Conservation (phyloP, 176 grass and related monocot genomes). For the Carex scoparia region DNA sequence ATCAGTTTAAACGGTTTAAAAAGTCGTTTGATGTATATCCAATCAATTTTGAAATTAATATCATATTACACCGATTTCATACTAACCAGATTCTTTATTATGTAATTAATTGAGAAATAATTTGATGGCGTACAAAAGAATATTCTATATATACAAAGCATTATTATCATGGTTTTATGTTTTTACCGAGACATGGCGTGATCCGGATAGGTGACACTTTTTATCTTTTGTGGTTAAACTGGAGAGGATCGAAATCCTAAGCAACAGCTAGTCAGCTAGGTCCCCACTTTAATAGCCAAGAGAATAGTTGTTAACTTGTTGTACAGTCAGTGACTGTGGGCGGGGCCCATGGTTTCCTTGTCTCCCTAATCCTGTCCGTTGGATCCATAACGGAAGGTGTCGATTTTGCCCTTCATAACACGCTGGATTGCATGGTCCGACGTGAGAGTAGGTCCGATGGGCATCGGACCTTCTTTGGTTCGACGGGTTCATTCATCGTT, state of each 20-base stretch:
- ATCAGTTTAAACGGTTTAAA: no score
- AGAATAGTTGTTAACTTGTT: conserved; percentile 29
- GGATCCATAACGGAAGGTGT: neutral
- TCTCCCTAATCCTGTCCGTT: neutral
- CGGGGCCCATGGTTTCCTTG: neutral
- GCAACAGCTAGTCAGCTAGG: neutral
- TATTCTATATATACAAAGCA: no score
- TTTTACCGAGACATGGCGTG: neutral
- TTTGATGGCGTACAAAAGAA: no score
- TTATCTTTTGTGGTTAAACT: neutral
- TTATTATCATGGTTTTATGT: neutral
- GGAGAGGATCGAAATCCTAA: conserved; percentile 12
- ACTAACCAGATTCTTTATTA: no score
- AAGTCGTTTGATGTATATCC: no score
- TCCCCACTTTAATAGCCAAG: conserved; percentile 11
- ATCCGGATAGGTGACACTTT: neutral
- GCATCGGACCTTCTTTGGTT: no score
- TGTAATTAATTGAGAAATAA: no score
- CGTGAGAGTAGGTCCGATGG: no score
- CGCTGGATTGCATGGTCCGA: neutral
- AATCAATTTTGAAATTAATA: no score
- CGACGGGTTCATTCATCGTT: no score
- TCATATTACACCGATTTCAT: no score
- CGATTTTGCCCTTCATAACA: neutral
- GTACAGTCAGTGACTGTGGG: neutral